These are phyloP conservation scores for Lasiodiplodia citricola DNA, from an alignment of 2,329 filamentous ascomycete species.

Conservation along the genomic window DNA sequence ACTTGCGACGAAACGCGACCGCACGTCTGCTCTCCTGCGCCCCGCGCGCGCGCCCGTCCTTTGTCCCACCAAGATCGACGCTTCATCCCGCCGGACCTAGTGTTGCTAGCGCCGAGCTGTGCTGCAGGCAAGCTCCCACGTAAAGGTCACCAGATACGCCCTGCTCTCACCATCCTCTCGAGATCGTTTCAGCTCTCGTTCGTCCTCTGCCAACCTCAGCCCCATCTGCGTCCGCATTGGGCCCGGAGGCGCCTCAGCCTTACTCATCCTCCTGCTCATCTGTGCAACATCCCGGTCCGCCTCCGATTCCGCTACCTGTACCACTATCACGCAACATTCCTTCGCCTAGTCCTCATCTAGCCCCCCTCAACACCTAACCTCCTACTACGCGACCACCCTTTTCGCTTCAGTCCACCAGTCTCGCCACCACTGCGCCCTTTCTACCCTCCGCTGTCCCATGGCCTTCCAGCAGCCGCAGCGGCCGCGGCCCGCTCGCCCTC, in stretches of 20 bases:
- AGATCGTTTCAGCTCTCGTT: not conserved
- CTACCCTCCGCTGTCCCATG: slow-evolving; percentile 34
- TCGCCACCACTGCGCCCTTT: not conserved
- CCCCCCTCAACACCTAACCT: slow-evolving; percentile 3
- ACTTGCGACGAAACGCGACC: not conserved
- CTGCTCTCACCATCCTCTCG: slow-evolving; percentile 10
- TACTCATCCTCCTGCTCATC: slow-evolving; percentile 25
- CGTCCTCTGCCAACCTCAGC: not conserved
- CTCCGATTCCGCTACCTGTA: slow-evolving; percentile 1
- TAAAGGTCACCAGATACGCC: slow-evolving; percentile 16
- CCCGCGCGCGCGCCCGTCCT: slow-evolving; percentile 1
- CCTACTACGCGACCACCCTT: not conserved
- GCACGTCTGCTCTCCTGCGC: not conserved
- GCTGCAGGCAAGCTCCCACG: slow-evolving; percentile 11
- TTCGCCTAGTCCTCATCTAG: slow-evolving; percentile 9
- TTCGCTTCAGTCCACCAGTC: not conserved
- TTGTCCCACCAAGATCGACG: slow-evolving; percentile 8
- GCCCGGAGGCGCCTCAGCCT: slow-evolving; percentile 17
- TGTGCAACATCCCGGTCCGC: not conserved
- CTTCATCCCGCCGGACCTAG: slow-evolving; percentile 14
- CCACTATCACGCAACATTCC: slow-evolving; percentile 18
- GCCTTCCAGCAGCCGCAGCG: slow-evolving; percentile 47
- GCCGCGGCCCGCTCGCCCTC: slow-evolving; percentile 41
- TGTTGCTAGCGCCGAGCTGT: slow-evolving; percentile 16
- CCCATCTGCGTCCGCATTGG: slow-evolving; percentile 6